Evolutionary conservation across 1,139 yeast species (phyloP), one percentile per base, ranked within the genome.

Genomic region (Pichia sp.): DNA sequence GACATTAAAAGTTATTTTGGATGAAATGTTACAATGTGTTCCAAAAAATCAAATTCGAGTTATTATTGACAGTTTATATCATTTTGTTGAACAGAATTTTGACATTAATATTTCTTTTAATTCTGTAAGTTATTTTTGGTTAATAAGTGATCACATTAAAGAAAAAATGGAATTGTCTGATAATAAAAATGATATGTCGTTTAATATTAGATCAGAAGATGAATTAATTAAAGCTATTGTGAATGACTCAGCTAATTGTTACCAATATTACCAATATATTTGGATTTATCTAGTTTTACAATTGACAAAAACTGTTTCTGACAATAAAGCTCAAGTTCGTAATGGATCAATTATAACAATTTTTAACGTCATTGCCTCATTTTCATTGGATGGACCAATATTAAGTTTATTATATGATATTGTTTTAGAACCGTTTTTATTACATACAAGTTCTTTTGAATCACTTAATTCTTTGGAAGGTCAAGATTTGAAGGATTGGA

Each of bases 121-220:
- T 50, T 83, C 96, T 0, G 87, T 90, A 10, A 87, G 96, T 61
- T 87, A 89, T 61, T 91, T 89, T 63, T 93, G 98, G 98, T 68
- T 86, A 36, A 80, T 91, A 10, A 86, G 96, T 59, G 98, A 91
- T 64, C 81, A 84, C 52, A 70, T 87, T 47, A 80, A 59, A 46
- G 68, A 63, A 18, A 62, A 57, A 38, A 50, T 58, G 11, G 66
- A 60, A 16, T 16, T 25, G 49, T 1, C 3, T 31, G 2, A 45
- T 44, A 3, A 47, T 46, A 13, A 44, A 16, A 30, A 11, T 16
- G 28, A 33, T 25, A 10, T 42, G n/a, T 50, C 56, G 41, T 56
- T 50, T 2, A 31, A 49, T 5, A 53, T 63, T 14, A 51, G 45
- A 5, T 59, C 63, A 10, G 63, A 65, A 34, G 56, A 58, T 1